These are phyloP conservation scores for Polyporus tsugae DNA, from an alignment of 1,284 basidiomycete species.

Conservation along the genomic window DNA sequence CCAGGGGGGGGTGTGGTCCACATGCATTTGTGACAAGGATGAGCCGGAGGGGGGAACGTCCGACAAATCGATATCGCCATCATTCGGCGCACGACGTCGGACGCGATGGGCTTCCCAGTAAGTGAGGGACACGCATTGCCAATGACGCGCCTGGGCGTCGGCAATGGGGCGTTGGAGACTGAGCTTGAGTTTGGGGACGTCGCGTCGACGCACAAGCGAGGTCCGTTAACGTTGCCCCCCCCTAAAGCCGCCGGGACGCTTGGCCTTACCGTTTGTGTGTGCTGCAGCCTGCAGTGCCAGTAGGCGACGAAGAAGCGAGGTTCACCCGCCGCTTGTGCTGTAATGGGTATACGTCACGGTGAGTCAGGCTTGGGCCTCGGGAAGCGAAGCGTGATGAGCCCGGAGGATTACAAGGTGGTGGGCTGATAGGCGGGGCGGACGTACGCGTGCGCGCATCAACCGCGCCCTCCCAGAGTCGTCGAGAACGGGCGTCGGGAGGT, in stretches of 20 bases:
- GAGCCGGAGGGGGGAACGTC: not conserved
- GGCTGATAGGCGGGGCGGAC: not conserved
- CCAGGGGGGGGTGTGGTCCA: not conserved
- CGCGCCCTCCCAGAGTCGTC: not conserved
- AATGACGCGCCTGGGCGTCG: not conserved
- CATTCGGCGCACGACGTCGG: not conserved
- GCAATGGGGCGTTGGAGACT: not conserved
- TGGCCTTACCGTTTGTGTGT: not conserved
- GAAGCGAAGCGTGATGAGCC: not conserved
- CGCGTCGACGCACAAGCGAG: not conserved
- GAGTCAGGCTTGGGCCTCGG: not conserved
- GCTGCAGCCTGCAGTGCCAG: not conserved
- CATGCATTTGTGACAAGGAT: not conserved
- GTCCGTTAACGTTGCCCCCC: not conserved
- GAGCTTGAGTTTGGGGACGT: not conserved
- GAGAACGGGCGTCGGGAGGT: not conserved
- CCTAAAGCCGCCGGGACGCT: conserved; percentile 7
- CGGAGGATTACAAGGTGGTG: not conserved
- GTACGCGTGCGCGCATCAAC: not conserved
- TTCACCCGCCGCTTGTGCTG: not conserved
- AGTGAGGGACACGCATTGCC: not conserved
- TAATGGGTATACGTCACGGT: not conserved
- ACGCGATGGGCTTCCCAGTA: not conserved
- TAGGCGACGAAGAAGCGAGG: not conserved
- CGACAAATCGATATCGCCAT: not conserved